Evolutionary conservation across 2,329 filamentous ascomycete genomes (phyloP).

Genomic region (Triangularia verruculosa): DNA sequence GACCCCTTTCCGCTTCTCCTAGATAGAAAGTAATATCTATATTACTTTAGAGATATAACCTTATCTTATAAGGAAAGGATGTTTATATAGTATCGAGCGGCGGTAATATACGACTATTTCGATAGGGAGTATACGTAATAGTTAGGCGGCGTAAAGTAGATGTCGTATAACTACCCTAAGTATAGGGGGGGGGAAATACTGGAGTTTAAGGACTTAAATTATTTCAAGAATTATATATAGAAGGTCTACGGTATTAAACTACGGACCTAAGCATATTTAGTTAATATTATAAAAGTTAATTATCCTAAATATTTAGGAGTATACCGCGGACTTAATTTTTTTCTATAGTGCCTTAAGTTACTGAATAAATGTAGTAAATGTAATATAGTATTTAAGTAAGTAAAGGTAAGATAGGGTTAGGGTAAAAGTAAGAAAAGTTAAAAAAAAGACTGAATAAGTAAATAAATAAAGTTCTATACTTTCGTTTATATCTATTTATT

Average conservation of each 20-base stretch:
- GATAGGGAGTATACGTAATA: constrained; percentile 5
- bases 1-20: constrained; percentile 19
- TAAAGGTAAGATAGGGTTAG: background rate
- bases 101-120: too few species aligned
- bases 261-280: too few species aligned
- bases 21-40: constrained; percentile 12
- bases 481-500: background rate
- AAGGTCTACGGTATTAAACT: too few species aligned
- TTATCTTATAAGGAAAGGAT: constrained; percentile 15
- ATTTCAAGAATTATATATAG: too few species aligned
- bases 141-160: background rate
- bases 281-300: too few species aligned
- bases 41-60: constrained; percentile 13
- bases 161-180: constrained; percentile 6
- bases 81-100: constrained; percentile 7
- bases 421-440: background rate
- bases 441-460: background rate
- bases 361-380: too few species aligned
- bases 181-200: constrained; percentile 16
- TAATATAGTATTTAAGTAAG: too few species aligned
- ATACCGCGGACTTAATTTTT: too few species aligned
- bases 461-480: background rate
- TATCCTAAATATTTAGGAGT: too few species aligned
- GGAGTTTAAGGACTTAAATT: constrained; percentile 8
- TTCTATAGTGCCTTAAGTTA: too few species aligned